Evolutionary conservation across 257 asterid genomes (phyloP), one percentile per base, ranked within the genome.

Genomic region (Thymus quinquecostatus): DNA sequence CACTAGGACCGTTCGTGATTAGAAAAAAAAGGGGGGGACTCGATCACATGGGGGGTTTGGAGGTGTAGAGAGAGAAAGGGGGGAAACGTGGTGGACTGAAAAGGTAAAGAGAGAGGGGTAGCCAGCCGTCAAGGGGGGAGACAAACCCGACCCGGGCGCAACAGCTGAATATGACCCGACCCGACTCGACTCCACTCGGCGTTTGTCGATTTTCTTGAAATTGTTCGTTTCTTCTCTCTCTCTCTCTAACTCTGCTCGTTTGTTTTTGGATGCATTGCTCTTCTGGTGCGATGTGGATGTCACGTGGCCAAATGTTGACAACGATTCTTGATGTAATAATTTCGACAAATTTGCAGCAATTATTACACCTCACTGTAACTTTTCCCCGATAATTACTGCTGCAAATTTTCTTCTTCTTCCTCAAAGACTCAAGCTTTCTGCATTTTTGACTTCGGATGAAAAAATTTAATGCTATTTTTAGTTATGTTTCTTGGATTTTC

Each of bases 21-120:
- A 30, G 47, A 53, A 78, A 78, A 53, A 78, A 78, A 72, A 54
- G 78, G 71, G 14, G 56, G 66, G 70, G 29, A 33, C 64, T 58
- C 66, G 68, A 75, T 82, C 83, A 75, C 81, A 72, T 81, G 82
- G 80, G 71, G 61, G 68, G 21, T 63, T 3, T 6, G 27, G 21
- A 60, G n/a, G 58, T 13, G 70, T 53, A 30, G 65, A 67, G 58
- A 50, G 69, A 68, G 73, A 64, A 53, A 48, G 73, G 70, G 41
- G 0, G 68, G 83, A 77, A 47, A 78, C 79, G 86, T 80, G 65
- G 87, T 75, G 86, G 89, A 80, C 83, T 75, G 81, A 71, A 82
- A 81, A 79, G 62, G 66, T 51, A 28, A 73, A 74, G 73, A 13
- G 32, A 44, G 49, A 21, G 21, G 21, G 21, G 21, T 21, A 21